A percentile compares a stretch with the other conserved stretches of the same genome.
Evolutionary conservation across 2,329 filamentous ascomycete species (phyloP).

Genomic region (Verticillium zaregamsianum): DNA sequence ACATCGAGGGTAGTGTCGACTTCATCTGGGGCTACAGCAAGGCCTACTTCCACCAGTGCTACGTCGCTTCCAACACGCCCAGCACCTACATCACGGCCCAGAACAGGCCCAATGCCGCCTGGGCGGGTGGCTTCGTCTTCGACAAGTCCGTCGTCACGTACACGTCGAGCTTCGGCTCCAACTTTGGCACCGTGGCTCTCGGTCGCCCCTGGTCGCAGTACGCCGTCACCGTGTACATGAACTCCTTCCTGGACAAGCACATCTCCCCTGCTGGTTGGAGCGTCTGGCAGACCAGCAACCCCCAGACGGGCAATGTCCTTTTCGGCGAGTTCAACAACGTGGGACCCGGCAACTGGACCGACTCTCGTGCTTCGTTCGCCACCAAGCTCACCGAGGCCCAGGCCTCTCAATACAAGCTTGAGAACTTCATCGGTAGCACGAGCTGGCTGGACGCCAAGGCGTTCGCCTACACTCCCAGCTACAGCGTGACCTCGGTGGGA

Average conservation of each 20-base stretch:
- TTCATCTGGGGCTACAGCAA: slow-evolving; percentile 39
- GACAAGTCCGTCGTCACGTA: slow-evolving; percentile 21
- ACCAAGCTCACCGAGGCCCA: slow-evolving; percentile 28
- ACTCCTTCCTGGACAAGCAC: slow-evolving; percentile 45
- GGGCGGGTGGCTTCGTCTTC: slow-evolving; percentile 26
- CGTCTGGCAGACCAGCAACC: slow-evolving; percentile 44
- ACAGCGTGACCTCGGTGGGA: slow-evolving; percentile 13
- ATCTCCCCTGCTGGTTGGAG: slow-evolving; percentile 57
- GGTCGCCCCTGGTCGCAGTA: slow-evolving; percentile 43
- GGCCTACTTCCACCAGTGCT: slow-evolving; percentile 30
- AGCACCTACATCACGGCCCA: slow-evolving; percentile 26
- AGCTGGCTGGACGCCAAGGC: slow-evolving; percentile 36
- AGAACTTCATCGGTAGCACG: slow-evolving; percentile 32
- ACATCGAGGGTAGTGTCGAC: slow-evolving; percentile 43
- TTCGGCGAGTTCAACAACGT: slow-evolving; percentile 58
- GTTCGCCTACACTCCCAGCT: slow-evolving; percentile 31
- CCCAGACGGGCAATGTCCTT: slow-evolving; percentile 46
- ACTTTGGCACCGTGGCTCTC: slow-evolving; percentile 23
- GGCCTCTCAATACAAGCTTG: slow-evolving; percentile 28
- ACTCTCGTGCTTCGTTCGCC: slow-evolving; percentile 42
- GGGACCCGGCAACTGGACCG: slow-evolving; percentile 48
- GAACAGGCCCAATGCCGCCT: slow-evolving; percentile 21
- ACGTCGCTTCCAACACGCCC: slow-evolving; percentile 30
- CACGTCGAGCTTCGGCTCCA: slow-evolving; percentile 12
- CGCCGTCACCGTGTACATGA: slow-evolving; percentile 42